Percentiles rank a stretch among this genome's conserved stretches.
These are phyloP conservation scores for Nadsonia starkeyi-henricii DNA, from an alignment of 1,139 yeast genomes.

Conservation along the genomic window DNA sequence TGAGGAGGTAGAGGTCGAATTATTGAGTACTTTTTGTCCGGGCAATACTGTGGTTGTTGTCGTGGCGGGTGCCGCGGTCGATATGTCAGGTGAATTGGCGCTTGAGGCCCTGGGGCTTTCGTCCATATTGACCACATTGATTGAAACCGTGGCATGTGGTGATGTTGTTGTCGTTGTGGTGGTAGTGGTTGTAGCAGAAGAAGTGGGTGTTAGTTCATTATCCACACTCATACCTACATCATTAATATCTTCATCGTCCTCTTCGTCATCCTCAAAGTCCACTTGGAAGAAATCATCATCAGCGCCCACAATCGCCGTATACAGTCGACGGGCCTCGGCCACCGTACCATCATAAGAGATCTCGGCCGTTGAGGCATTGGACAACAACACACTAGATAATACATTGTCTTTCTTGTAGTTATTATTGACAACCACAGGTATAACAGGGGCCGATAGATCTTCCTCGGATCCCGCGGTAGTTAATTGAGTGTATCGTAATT, in stretches of 20 bases:
- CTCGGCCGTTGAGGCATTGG: constrained; percentile 63
- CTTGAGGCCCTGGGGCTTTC: neutral
- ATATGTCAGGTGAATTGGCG: neutral
- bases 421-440: constrained; percentile 6
- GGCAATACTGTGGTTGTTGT: neutral
- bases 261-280: constrained; percentile 91
- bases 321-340: constrained; percentile 64
- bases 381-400: constrained; percentile 28
- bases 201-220: neutral
- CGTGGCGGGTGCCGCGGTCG: neutral
- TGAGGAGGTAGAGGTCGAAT: too few relatives aligned
- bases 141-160: neutral
- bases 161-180: neutral
- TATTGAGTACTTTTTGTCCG: too few relatives aligned
- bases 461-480: constrained; percentile 12
- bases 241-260: constrained; percentile 17
- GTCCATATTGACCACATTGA: too few relatives aligned
- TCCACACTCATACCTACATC: constrained; percentile 2
- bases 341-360: constrained; percentile 83
- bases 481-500: constrained; percentile 64
- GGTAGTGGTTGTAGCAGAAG: neutral
- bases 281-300: constrained; percentile 93
- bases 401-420: constrained; percentile 16
- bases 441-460: constrained; percentile 14
- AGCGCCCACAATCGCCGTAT: constrained; percentile 70